A percentile compares a stretch with the other conserved stretches of the same genome.
Evolutionary conservation across 1,284 basidiomycete species (phyloP).

Genomic region (Ceratobasidium papillatum): DNA sequence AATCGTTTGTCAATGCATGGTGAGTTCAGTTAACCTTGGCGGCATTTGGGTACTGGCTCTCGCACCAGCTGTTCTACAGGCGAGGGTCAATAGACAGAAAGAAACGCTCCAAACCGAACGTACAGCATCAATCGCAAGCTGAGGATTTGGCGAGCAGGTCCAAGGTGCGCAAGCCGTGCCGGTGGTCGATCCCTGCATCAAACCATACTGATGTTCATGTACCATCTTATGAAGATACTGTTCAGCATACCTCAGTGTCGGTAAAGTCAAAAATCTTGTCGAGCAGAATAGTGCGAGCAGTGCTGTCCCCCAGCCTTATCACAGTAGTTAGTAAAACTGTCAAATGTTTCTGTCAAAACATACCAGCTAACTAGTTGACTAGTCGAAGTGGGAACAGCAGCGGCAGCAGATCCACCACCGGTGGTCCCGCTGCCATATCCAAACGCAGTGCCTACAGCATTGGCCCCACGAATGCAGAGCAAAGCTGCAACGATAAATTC

Average conservation of each 20-base stretch:
- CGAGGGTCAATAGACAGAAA: background rate
- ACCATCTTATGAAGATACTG: too few species aligned
- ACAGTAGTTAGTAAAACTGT: background rate
- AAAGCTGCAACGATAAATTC: background rate
- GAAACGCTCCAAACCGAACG: background rate
- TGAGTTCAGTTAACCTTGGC: slow-evolving; percentile 16
- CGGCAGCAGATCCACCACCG: slow-evolving; percentile 52
- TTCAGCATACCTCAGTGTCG: background rate
- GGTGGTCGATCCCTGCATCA: slow-evolving; percentile 41
- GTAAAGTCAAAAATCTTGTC: slow-evolving; percentile 52
- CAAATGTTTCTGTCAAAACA: background rate
- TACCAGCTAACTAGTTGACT: slow-evolving; percentile 50
- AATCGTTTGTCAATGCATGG: background rate
- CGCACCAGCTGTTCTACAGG: slow-evolving; percentile 50
- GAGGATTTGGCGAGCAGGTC: slow-evolving; percentile 51
- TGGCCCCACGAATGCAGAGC: slow-evolving; percentile 12
- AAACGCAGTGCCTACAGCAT: slow-evolving; percentile 48
- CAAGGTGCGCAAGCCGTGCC: slow-evolving; percentile 49
- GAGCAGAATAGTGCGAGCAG: slow-evolving; percentile 52
- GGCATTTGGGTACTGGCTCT: slow-evolving; percentile 48
- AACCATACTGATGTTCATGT: too few species aligned
- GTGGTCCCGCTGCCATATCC: slow-evolving; percentile 50
- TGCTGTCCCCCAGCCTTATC: slow-evolving; percentile 48
- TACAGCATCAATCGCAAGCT: slow-evolving; percentile 49
- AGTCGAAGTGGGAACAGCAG: slow-evolving; percentile 50